Base-by-base conservation (phyloP, 2,329 filamentous ascomycete genomes). In the Penicillium crustosum region DNA sequence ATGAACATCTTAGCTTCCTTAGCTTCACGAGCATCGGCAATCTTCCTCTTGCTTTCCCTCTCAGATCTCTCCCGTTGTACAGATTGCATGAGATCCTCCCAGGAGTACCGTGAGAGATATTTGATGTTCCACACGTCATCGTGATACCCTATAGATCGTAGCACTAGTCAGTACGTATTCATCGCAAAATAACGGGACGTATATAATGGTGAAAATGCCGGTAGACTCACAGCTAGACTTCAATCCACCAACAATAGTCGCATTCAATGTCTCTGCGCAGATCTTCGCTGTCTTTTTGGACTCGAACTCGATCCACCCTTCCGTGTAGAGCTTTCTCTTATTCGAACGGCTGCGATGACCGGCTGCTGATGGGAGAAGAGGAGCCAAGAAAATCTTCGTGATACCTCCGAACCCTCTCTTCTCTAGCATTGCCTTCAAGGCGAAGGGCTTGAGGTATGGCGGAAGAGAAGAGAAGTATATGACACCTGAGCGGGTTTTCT, bases 91-190 rank as follows among this genome's bases (percentile, higher is more conserved):
- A 80, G 59, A 66, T 79, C 76, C 21, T 66, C 68, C 78, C 78
- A 79, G 52, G 70, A 71, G 44, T 78, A 77, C 3, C 75, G 75
- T 12, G 64, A 62, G 47, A 80, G 64, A 55, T 80, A 80, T 53
- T 77, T 78, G 69, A 80, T 78, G 59, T 78, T 79, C 72, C 71
- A 77, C 29, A 79, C 65, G 64, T 79, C 78, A 61, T 79, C 78
- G 49, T 75, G 73, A 54, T 80, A 80, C 67, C 50, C 50, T 53
- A 33, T 36, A 47, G 1, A 19, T 23, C 21, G 9, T 21, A 21
- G 10, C 5, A 7, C 21, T 19, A 1, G 41, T 33, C 39, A 53
- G 19, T 29, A 33, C 10, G 4, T 33, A 21, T 36, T 27, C 17
- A 39, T 41, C 2, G 6, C 17, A 4, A 27, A 27, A 38, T 27